These are phyloP conservation scores for Botryosphaeria dothidea DNA, from an alignment of 2,329 filamentous ascomycete genomes.

Conservation along the genomic window DNA sequence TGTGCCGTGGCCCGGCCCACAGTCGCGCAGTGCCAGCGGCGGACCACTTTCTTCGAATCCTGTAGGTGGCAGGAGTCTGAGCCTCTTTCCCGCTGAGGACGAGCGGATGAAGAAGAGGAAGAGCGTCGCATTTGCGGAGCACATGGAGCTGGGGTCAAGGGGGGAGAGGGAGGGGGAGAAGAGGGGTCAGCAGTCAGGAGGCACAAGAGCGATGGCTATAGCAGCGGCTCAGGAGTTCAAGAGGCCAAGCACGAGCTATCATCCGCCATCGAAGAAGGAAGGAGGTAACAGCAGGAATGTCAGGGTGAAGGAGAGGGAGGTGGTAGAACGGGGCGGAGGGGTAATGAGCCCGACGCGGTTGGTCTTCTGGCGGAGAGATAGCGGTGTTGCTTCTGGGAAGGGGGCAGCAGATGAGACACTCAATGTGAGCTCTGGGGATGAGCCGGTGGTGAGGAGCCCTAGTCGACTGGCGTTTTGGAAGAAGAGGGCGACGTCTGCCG, in stretches of 20 bases:
- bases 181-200: neutral
- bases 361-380: slow-evolving; percentile 3
- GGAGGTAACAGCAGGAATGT: neutral
- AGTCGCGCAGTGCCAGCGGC: neutral
- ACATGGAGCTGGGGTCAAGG: neutral
- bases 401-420: neutral
- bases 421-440: neutral
- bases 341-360: neutral
- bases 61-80: neutral
- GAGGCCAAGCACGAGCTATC: too few species aligned
- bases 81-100: neutral
- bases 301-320: neutral
- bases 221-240: neutral
- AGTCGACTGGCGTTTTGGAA: slow-evolving; percentile 15
- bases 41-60: neutral
- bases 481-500: neutral
- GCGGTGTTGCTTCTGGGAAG: neutral
- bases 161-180: neutral
- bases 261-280: neutral
- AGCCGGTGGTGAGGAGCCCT: neutral
- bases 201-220: neutral
- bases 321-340: neutral
- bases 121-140: slow-evolving; percentile 4
- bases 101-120: neutral
- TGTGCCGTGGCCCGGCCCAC: neutral